Evolutionary conservation across 2,329 filamentous ascomycete species (phyloP).

Genomic region (Lasiodiplodia theobromae): DNA sequence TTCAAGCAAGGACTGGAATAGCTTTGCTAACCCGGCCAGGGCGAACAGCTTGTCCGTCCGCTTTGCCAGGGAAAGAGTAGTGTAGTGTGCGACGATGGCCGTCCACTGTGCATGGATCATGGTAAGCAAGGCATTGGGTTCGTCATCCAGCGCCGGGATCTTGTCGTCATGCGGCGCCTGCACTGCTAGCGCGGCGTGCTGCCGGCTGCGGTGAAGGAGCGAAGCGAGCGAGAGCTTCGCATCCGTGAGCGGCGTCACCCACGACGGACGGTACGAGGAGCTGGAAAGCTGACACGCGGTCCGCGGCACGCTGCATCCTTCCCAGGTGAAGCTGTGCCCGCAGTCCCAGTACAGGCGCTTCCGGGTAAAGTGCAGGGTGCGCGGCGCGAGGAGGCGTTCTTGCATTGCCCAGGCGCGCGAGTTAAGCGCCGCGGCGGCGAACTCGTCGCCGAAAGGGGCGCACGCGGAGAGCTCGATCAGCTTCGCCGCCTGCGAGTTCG

Average conservation of each 20-base stretch:
- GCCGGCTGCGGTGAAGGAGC: not conserved
- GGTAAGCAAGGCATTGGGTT: not conserved
- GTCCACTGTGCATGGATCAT: not conserved
- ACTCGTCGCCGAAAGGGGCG: not conserved
- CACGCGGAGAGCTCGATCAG: not conserved
- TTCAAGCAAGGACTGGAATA: not conserved
- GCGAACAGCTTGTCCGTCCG: slow-evolving; percentile 8
- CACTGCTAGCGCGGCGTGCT: not conserved
- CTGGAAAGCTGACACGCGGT: not conserved
- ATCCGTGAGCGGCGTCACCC: slow-evolving; percentile 4
- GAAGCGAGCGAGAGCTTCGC: not conserved
- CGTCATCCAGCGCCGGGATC: not conserved
- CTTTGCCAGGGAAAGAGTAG: not conserved
- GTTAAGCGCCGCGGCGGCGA: not conserved
- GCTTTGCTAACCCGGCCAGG: not conserved
- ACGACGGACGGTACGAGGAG: not conserved
- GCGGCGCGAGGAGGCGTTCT: slow-evolving; percentile 46
- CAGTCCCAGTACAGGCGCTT: slow-evolving; percentile 49
- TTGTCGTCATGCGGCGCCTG: not conserved
- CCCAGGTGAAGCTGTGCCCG: slow-evolving; percentile 5
- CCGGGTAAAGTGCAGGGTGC: slow-evolving; percentile 42
- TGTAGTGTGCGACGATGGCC: not conserved
- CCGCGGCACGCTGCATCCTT: not conserved
- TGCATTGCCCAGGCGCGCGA: slow-evolving; percentile 45
- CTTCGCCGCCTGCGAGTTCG: not conserved